Percentiles rank a stretch among this genome's conserved stretches.
These are phyloP conservation scores for Stagonosporopsis rhizophila DNA, from an alignment of 2,329 filamentous ascomycete genomes.

Conservation along the genomic window DNA sequence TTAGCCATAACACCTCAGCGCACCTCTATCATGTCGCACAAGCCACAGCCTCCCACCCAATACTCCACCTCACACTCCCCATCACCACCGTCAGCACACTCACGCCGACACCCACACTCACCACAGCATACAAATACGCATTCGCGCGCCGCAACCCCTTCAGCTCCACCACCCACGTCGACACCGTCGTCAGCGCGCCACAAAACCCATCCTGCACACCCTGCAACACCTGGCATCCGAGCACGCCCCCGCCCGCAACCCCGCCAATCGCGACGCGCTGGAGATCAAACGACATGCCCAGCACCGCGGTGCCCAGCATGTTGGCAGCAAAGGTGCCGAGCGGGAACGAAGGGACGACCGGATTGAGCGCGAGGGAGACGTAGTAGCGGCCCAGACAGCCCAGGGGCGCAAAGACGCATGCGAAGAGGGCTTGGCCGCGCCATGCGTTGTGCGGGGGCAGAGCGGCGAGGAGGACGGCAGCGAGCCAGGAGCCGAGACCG, in stretches of 20 bases:
- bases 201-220: conserved; percentile 59
- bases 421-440: conserved; percentile 78
- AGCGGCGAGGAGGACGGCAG: conserved; percentile 73
- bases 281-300: conserved; percentile 80
- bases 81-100: conserved; percentile 72
- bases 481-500: conserved; percentile 78
- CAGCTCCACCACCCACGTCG: conserved; percentile 57
- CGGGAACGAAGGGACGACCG: conserved; percentile 71
- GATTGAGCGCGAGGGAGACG: conserved; percentile 73
- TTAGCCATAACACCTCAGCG: too few species aligned
- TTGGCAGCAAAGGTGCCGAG: conserved; percentile 88
- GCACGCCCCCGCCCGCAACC: conserved; percentile 48
- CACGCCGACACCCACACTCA: conserved; percentile 67
- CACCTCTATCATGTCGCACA: not conserved
- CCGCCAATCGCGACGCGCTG: conserved; percentile 65
- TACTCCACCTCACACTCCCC: conserved; percentile 76
- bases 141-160: conserved; percentile 52
- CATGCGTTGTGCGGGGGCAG: conserved; percentile 74
- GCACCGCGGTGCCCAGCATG: conserved; percentile 73
- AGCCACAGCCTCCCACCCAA: conserved; percentile 46
- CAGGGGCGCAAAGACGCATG: conserved; percentile 80
- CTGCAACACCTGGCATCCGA: conserved; percentile 56
- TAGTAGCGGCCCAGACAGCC: conserved; percentile 82
- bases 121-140: conserved; percentile 69
- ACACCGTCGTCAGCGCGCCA: conserved; percentile 57